phyloP scores from a whole-genome alignment of 2,329 filamentous ascomycete genomes.

The Fusarium denticulatum region DNA sequence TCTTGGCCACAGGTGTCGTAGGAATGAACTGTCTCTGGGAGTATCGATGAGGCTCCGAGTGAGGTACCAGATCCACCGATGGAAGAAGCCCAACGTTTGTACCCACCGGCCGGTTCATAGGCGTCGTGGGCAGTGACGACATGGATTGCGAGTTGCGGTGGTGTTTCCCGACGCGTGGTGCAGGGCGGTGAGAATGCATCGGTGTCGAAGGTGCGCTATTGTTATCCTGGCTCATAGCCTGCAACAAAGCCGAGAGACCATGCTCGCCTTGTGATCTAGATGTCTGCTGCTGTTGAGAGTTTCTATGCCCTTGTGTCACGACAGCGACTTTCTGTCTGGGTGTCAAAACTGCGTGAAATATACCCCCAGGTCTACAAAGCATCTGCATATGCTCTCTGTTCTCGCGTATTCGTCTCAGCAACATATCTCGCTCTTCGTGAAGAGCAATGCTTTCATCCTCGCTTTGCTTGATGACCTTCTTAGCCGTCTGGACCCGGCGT shows the following conservation, averaged over 20 bases:
- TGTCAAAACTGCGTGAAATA: constrained; percentile 70
- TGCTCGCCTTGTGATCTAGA: constrained; percentile 61
- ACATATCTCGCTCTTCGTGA: constrained; percentile 78
- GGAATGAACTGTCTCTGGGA: constrained; percentile 53
- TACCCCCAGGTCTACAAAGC: constrained; percentile 78
- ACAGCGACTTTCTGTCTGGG: constrained; percentile 59
- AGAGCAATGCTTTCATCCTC: constrained; percentile 77
- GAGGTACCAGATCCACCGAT: constrained; percentile 69
- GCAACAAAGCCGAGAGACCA: constrained; percentile 81
- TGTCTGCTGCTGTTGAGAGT: constrained; percentile 63
- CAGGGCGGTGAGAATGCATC: constrained; percentile 56
- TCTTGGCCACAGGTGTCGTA: constrained; percentile 55
- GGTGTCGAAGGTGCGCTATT: constrained; percentile 80
- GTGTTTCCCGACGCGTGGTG: constrained; percentile 67
- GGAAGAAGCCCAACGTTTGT: constrained; percentile 66
- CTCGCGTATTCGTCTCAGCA: constrained; percentile 86
- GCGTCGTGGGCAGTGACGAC: constrained; percentile 85
- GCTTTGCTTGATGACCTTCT: constrained; percentile 80
- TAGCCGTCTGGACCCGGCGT: constrained; percentile 75
- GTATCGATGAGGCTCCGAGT: constrained; percentile 65
- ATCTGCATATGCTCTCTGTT: constrained; percentile 87
- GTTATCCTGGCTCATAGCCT: constrained; percentile 79
- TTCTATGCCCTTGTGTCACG: constrained; percentile 55
- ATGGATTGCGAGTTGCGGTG: constrained; percentile 82
- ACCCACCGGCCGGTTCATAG: constrained; percentile 63